Conservation (phyloP, 768 basidiomycete species). For the Xerocomellus amylosporus region DNA sequence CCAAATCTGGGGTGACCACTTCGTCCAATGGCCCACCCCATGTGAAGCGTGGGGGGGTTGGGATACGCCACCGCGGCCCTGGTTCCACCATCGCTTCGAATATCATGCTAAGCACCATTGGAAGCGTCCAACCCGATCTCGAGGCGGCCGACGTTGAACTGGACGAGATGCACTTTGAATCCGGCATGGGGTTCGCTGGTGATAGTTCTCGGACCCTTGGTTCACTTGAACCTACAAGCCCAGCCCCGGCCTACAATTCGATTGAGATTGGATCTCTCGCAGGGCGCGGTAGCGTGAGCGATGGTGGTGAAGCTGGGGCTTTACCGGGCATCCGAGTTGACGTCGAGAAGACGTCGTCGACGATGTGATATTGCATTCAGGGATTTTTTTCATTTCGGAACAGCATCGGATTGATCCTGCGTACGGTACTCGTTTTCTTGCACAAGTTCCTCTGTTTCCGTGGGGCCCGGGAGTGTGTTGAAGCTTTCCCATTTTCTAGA, state of each 20-base stretch:
- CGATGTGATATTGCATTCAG: slow-evolving; percentile 34
- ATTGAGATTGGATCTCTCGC: slow-evolving; percentile 40
- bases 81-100: slow-evolving; percentile 59
- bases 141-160: slow-evolving; percentile 55
- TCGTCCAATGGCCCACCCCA: slow-evolving; percentile 25
- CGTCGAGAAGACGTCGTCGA: slow-evolving; percentile 57
- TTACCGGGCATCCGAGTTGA: slow-evolving; percentile 53
- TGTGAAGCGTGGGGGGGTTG: slow-evolving; percentile 36
- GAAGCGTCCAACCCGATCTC: slow-evolving; percentile 53
- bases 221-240: slow-evolving; percentile 36
- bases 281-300: slow-evolving; percentile 17
- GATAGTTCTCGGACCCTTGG: slow-evolving; percentile 37
- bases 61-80: slow-evolving; percentile 47
- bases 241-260: slow-evolving; percentile 48
- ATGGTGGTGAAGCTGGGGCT: slow-evolving; percentile 22
- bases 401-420: slow-evolving; percentile 27
- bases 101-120: slow-evolving; percentile 61
- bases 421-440: slow-evolving; percentile 23
- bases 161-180: slow-evolving; percentile 50
- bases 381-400: slow-evolving; percentile 21
- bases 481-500: slow-evolving; percentile 20
- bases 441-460: slow-evolving; percentile 11
- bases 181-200: slow-evolving; percentile 52
- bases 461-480: slow-evolving; percentile 8
- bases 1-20: slow-evolving; percentile 47